These are phyloP conservation scores for Pisolithus tinctorius DNA, from an alignment of 768 basidiomycete species.

Conservation along the genomic window DNA sequence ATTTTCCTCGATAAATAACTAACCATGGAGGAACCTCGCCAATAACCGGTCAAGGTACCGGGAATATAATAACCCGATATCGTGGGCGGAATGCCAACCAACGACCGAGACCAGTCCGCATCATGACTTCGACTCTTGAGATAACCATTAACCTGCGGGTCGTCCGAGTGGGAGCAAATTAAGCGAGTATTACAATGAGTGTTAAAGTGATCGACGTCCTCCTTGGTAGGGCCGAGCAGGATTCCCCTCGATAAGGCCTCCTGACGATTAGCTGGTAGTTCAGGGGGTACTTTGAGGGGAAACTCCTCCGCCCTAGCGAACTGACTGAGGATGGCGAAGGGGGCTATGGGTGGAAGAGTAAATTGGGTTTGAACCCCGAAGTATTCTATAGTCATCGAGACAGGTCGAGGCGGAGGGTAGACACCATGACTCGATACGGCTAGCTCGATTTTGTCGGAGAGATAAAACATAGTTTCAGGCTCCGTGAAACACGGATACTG, in stretches of 20 bases:
- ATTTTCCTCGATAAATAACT: conserved; percentile 7
- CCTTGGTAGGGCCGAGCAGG: conserved; percentile 35
- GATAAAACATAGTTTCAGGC: conserved; percentile 30
- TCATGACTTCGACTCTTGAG: conserved; percentile 26
- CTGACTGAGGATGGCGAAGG: conserved; percentile 43
- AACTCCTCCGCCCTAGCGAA: conserved; percentile 36
- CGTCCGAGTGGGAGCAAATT: conserved; percentile 11
- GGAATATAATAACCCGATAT: conserved; percentile 29
- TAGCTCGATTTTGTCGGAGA: conserved; percentile 5
- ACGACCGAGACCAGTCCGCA: conserved; percentile 24
- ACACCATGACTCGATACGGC: conserved; percentile 17
- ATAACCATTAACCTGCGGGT: conserved; percentile 5
- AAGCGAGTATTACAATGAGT: conserved; percentile 37
- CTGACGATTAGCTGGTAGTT: conserved; percentile 32
- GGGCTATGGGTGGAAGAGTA: conserved; percentile 36
- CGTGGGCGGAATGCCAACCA: conserved; percentile 4
- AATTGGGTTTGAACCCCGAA: conserved; percentile 34
- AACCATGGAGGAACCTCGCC: conserved; percentile 46
- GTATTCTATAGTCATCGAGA: conserved; percentile 30
- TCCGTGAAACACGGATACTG: conserved; percentile 33
- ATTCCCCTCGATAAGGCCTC: conserved; percentile 25
- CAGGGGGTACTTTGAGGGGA: conserved; percentile 32
- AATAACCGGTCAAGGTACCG: conserved; percentile 40
- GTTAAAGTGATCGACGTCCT: conserved; percentile 41
- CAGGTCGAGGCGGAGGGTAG: conserved; percentile 26